A percentile compares a stretch with the other conserved stretches of the same genome.
Evolutionary conservation across 441 rosid species (phyloP).

Genomic region (Isatis lusitanica): DNA sequence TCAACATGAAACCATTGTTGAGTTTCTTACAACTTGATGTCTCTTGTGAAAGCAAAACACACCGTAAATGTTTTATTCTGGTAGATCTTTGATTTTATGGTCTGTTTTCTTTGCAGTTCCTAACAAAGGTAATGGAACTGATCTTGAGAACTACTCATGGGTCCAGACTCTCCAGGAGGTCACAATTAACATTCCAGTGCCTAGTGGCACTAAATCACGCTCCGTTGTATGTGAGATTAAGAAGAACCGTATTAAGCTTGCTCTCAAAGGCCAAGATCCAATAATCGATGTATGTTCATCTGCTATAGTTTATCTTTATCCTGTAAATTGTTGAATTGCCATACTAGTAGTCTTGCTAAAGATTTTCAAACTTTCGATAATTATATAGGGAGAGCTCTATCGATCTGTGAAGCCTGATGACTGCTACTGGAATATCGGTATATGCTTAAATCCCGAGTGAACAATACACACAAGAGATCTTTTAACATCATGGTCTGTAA

Average conservation of each 20-base stretch:
- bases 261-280: constrained; percentile 90
- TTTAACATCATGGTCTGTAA: not conserved
- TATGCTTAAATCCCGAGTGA: constrained; percentile 6
- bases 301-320: not conserved
- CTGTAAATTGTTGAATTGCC: not conserved
- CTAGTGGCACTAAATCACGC: constrained; percentile 78
- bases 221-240: constrained; percentile 74
- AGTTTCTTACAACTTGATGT: constrained; percentile 11
- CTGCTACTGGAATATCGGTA: constrained; percentile 94
- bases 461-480: not conserved
- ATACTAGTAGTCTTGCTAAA: not conserved
- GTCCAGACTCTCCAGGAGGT: constrained; percentile 86
- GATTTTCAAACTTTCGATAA: not conserved
- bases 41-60: not conserved
- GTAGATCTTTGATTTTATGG: not conserved
- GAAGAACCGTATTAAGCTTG: constrained; percentile 84
- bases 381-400: constrained; percentile 72
- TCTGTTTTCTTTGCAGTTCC: constrained; percentile 53
- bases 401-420: constrained; percentile 79
- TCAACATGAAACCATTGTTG: not conserved
- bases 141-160: constrained; percentile 91
- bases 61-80: too few relatives aligned
- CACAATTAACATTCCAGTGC: constrained; percentile 70
- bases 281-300: constrained; percentile 72
- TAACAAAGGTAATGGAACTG: constrained; percentile 90